Evolutionary conservation across 2,329 filamentous ascomycete genomes (phyloP).

Genomic region (Arthrobotrys musiformis): DNA sequence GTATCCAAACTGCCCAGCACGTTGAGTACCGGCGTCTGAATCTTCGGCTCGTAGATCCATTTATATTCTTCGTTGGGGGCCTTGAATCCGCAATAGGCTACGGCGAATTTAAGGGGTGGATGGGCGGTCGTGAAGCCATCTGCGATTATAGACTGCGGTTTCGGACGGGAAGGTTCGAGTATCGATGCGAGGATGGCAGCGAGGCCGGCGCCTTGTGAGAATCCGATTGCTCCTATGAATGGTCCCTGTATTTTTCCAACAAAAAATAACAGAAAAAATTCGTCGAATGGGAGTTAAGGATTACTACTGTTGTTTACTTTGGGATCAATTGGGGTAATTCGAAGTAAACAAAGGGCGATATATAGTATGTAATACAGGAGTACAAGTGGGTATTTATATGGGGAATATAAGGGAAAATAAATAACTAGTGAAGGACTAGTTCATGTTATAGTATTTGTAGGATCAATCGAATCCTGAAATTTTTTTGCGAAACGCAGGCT

Average conservation of each 20-base stretch:
- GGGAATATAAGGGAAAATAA: background rate
- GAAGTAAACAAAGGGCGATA: conserved; percentile 2
- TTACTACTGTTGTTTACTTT: conserved; percentile 37
- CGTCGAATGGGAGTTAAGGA: background rate
- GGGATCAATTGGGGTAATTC: background rate
- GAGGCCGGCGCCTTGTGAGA: conserved; percentile 71
- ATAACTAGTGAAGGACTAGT: conserved; percentile 1
- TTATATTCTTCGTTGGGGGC: conserved; percentile 68
- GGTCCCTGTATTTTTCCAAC: conserved; percentile 70
- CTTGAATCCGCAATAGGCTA: conserved; percentile 72
- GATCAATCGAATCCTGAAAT: too few relatives aligned
- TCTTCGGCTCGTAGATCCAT: conserved; percentile 70
- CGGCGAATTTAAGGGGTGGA: conserved; percentile 71
- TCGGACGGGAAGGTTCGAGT: conserved; percentile 66
- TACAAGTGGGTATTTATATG: background rate
- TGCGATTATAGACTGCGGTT: conserved; percentile 12
- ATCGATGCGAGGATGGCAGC: conserved; percentile 71
- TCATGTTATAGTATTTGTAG: too few relatives aligned
- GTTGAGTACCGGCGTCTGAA: conserved; percentile 72
- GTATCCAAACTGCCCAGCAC: conserved; percentile 73
- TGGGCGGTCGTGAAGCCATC: conserved; percentile 64
- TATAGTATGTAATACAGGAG: background rate
- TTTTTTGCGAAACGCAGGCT: too few relatives aligned
- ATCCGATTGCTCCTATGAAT: conserved; percentile 71
- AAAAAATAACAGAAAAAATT: too few relatives aligned